Conservation (phyloP, 805 yeast species). For the Scheffersomyces ergatensis region DNA sequence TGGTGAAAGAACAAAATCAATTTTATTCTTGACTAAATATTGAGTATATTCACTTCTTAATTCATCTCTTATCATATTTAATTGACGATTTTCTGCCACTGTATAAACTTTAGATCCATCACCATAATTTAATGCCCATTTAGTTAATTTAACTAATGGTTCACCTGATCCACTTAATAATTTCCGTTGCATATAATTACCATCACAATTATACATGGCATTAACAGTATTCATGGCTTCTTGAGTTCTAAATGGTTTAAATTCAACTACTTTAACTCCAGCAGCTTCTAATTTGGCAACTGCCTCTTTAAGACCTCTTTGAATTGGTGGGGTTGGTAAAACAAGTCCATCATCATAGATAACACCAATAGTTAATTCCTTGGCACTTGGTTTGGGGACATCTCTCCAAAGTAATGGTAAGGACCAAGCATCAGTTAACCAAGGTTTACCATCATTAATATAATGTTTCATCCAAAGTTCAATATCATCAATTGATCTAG, state of each 20-base stretch:
- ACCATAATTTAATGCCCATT: slow-evolving; percentile 59
- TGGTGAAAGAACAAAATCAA: slow-evolving; percentile 69
- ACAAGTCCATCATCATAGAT: slow-evolving; percentile 64
- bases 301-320: slow-evolving; percentile 53
- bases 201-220: slow-evolving; percentile 63
- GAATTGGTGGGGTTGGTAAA: slow-evolving; percentile 64
- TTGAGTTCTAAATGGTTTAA: slow-evolving; percentile 56
- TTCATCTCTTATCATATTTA: slow-evolving; percentile 54
- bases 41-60: slow-evolving; percentile 58
- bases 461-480: slow-evolving; percentile 65
- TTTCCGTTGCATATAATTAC: slow-evolving; percentile 55
- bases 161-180: slow-evolving; percentile 63
- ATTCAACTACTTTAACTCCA: slow-evolving; percentile 55
- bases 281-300: slow-evolving; percentile 55
- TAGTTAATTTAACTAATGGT: slow-evolving; percentile 62
- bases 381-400: slow-evolving; percentile 37
- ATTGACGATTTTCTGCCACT: slow-evolving; percentile 52
- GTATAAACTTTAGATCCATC: slow-evolving; percentile 49
- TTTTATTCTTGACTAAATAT: slow-evolving; percentile 49
- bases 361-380: slow-evolving; percentile 55
- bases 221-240: slow-evolving; percentile 60
- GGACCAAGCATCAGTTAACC: slow-evolving; percentile 50
- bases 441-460: slow-evolving; percentile 63
- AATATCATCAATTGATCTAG: slow-evolving; percentile 62
- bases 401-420: slow-evolving; percentile 55